Conservation (phyloP, 2,329 filamentous ascomycete genomes). For the Clarireedia homoeocarpa region DNA sequence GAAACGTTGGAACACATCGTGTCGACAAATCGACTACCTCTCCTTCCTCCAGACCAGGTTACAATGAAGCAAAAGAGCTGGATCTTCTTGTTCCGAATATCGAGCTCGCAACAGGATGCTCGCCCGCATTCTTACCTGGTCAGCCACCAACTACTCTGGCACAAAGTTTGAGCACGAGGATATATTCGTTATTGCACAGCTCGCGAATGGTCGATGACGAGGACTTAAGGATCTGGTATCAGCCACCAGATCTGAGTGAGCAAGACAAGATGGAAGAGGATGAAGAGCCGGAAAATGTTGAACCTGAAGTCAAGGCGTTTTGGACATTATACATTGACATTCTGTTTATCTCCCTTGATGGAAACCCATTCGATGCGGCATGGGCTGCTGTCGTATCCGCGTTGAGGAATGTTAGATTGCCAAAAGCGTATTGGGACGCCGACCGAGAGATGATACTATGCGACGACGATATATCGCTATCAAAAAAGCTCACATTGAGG, state of each 20-base stretch:
- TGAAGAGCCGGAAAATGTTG: conserved; percentile 24
- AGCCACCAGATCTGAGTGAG: conserved; percentile 39
- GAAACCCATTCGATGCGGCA: conserved; percentile 84
- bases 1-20: conserved; percentile 64
- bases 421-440: conserved; percentile 72
- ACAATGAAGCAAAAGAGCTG: conserved; percentile 45
- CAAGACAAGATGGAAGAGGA: conserved; percentile 36
- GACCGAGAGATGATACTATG: conserved; percentile 77
- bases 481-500: conserved; percentile 49
- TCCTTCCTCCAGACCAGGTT: conserved; percentile 29
- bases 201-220: conserved; percentile 56
- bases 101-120: conserved; percentile 83
- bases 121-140: conserved; percentile 77
- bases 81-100: conserved; percentile 88
- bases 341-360: conserved; percentile 88
- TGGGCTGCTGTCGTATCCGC: conserved; percentile 82
- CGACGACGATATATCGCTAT: conserved; percentile 48
- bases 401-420: conserved; percentile 67
- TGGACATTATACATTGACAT: conserved; percentile 95
- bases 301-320: conserved; percentile 65
- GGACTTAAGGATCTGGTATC: conserved; percentile 67
- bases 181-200: conserved; percentile 69
- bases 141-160: conserved; percentile 72
- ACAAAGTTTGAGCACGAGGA: conserved; percentile 71
- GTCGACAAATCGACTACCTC: conserved; percentile 30